These are phyloP conservation scores for Amanita brunnescens DNA, from an alignment of 768 basidiomycete species.

Conservation along the genomic window DNA sequence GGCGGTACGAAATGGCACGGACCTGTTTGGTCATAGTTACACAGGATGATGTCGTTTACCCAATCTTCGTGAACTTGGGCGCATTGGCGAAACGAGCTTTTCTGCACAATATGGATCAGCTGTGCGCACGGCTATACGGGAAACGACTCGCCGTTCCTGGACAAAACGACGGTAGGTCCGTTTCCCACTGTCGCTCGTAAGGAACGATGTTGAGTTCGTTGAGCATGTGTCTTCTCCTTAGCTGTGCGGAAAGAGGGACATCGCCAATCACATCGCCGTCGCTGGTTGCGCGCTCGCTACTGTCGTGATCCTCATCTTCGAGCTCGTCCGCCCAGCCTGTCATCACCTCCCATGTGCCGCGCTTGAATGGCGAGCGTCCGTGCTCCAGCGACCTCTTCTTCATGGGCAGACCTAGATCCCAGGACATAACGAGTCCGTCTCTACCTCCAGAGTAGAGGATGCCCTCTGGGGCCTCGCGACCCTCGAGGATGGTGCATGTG, in stretches of 20 bases:
- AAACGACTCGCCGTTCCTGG: slow-evolving; percentile 37
- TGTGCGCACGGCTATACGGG: background rate
- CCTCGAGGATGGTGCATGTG: slow-evolving; percentile 67
- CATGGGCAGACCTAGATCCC: slow-evolving; percentile 74
- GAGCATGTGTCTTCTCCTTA: slow-evolving; percentile 27
- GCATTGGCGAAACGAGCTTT: slow-evolving; percentile 73
- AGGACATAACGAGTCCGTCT: slow-evolving; percentile 81
- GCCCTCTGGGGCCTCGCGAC: slow-evolving; percentile 62
- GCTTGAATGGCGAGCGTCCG: slow-evolving; percentile 13
- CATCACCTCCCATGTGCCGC: slow-evolving; percentile 65
- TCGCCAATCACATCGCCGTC: slow-evolving; percentile 77
- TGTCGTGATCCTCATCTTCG: slow-evolving; percentile 58
- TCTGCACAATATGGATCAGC: slow-evolving; percentile 22
- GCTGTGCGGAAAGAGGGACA: slow-evolving; percentile 28
- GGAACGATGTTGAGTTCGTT: slow-evolving; percentile 35
- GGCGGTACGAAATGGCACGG: slow-evolving; percentile 13
- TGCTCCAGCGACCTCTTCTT: slow-evolving; percentile 31
- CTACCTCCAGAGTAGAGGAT: slow-evolving; percentile 87
- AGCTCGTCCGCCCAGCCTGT: slow-evolving; percentile 78
- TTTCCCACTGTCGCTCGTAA: slow-evolving; percentile 74
- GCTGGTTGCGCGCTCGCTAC: slow-evolving; percentile 39
- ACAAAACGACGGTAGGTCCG: slow-evolving; percentile 46
- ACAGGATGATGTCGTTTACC: slow-evolving; percentile 91
- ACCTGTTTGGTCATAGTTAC: slow-evolving; percentile 88
- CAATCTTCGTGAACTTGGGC: slow-evolving; percentile 90